These are phyloP conservation scores for Suillus ampliporus DNA, from an alignment of 768 basidiomycete species.

Conservation along the genomic window DNA sequence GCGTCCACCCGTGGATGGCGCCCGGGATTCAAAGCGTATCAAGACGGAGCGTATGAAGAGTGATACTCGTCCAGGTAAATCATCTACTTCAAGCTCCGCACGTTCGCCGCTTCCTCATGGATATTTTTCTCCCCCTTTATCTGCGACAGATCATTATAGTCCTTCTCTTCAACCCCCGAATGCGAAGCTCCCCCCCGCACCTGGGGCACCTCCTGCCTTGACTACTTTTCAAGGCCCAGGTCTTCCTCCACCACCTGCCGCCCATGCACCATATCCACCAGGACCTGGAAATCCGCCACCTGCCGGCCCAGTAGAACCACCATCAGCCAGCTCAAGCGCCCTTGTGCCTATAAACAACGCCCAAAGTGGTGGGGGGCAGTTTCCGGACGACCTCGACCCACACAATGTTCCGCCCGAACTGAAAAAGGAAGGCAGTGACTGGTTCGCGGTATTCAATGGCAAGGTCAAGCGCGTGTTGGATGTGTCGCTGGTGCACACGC, in stretches of 20 bases:
- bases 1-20: constrained; percentile 46
- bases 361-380: constrained; percentile 35
- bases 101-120: constrained; percentile 41
- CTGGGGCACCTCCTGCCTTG: constrained; percentile 30
- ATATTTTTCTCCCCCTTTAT: constrained; percentile 32
- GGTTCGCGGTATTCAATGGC: constrained; percentile 60
- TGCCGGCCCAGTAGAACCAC: constrained; percentile 31
- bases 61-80: constrained; percentile 48
- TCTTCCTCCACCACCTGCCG: constrained; percentile 40
- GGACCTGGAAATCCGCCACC: constrained; percentile 40
- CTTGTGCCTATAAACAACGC: constrained; percentile 32
- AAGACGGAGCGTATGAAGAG: constrained; percentile 58
- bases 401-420: constrained; percentile 21
- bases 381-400: constrained; percentile 36
- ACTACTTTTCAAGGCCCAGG: constrained; percentile 43
- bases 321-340: constrained; percentile 25
- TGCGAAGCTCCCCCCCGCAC: constrained; percentile 41
- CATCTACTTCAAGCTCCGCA: constrained; percentile 25
- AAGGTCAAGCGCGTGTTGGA: constrained; percentile 54
- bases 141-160: constrained; percentile 40
- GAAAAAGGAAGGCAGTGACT: constrained; percentile 54
- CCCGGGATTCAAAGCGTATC: constrained; percentile 63
- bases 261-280: constrained; percentile 36
- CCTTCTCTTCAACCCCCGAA: constrained; percentile 44
- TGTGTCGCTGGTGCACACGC: constrained; percentile 72